These are phyloP conservation scores for Citrus trifoliata DNA, from an alignment of 345 rosid genomes.

Conservation along the genomic window DNA sequence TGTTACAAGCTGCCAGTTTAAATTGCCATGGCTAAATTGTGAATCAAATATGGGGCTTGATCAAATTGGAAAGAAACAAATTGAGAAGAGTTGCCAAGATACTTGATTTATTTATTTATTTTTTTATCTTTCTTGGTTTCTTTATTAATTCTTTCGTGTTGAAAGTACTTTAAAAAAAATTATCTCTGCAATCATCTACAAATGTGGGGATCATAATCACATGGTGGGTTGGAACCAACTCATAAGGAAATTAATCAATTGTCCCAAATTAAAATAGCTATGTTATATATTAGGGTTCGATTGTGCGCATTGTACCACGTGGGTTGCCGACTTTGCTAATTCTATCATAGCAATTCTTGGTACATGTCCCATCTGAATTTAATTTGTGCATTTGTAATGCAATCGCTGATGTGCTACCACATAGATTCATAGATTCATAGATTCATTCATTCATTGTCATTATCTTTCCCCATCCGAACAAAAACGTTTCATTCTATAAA, in stretches of 20 bases:
- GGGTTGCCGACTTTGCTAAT: constrained; percentile 13
- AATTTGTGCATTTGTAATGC: neutral
- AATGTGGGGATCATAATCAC: neutral
- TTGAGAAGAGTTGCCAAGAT: neutral
- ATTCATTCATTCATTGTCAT: neutral
- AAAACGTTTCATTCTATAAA: neutral
- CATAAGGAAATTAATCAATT: neutral
- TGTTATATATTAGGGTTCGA: neutral
- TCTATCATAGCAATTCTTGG: constrained; percentile 12
- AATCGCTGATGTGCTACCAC: neutral
- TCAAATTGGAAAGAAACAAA: neutral
- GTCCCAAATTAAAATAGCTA: neutral
- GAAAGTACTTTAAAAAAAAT: neutral
- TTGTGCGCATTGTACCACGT: neutral
- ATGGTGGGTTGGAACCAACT: constrained; percentile 12
- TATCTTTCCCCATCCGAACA: neutral
- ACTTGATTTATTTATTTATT: neutral
- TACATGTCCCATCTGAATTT: constrained; percentile 7
- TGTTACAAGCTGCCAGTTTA: neutral
- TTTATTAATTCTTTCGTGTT: neutral
- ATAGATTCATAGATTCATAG: neutral
- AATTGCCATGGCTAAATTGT: neutral
- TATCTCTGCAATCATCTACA: neutral
- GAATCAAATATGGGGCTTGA: neutral
- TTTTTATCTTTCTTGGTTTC: neutral